These are phyloP conservation scores for Westerdykella aurantiaca DNA, from an alignment of 2,329 filamentous ascomycete genomes.

Conservation along the genomic window DNA sequence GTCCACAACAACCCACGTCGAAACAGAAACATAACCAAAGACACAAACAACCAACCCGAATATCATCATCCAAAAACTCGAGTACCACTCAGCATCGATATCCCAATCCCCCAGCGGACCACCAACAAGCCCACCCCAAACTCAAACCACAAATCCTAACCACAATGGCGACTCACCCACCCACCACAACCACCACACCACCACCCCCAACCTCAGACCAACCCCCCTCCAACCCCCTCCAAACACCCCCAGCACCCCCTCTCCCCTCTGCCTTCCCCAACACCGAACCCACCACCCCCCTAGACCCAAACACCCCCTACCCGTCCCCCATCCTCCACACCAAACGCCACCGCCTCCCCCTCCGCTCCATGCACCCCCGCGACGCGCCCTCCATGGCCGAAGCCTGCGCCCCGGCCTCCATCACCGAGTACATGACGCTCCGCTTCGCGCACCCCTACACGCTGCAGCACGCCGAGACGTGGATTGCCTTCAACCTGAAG, in stretches of 20 bases:
- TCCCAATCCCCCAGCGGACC: too few relatives aligned
- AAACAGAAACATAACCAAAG: too few relatives aligned
- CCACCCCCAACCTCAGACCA: background rate
- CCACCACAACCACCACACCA: too few relatives aligned
- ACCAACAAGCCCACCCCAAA: too few relatives aligned
- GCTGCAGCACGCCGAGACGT: constrained; percentile 22
- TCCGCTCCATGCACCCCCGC: constrained; percentile 29
- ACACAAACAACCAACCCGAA: too few relatives aligned
- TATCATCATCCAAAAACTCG: too few relatives aligned
- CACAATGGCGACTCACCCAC: too few relatives aligned
- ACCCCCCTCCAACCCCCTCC: background rate
- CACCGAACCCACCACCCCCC: background rate
- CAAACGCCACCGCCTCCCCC: constrained; percentile 12
- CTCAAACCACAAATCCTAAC: too few relatives aligned
- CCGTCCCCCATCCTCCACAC: constrained; percentile 28
- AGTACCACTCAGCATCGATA: too few relatives aligned
- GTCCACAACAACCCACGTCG: too few relatives aligned
- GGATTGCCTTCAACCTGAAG: constrained; percentile 30
- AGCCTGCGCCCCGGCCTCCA: constrained; percentile 25
- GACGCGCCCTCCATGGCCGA: constrained; percentile 23
- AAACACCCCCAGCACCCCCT: background rate
- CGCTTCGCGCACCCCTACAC: constrained; percentile 39
- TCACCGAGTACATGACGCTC: constrained; percentile 35
- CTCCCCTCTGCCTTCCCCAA: background rate
- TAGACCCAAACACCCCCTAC: constrained; percentile 9